A percentile compares a stretch with the other conserved stretches of the same genome.
Conservation (phyloP, 495 filamentous ascomycete genomes). For the Aspergillus carlsbadensis region DNA sequence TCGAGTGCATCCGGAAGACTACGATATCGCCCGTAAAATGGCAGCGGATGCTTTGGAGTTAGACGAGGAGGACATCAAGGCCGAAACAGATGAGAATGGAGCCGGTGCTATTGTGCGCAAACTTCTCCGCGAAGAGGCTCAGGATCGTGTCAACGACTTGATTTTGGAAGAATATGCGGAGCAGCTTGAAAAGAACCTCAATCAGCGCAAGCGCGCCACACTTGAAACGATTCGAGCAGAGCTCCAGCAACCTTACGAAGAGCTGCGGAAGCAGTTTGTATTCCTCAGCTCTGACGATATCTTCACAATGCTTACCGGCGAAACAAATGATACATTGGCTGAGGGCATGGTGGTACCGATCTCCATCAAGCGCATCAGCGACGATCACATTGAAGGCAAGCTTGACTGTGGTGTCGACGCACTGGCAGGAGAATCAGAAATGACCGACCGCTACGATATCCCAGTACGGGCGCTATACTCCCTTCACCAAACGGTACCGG, state of each 20-base stretch:
- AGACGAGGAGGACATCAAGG: constrained; percentile 97
- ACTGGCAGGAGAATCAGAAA: constrained; percentile 70
- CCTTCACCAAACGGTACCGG: constrained; percentile 77
- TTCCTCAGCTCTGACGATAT: constrained; percentile 73
- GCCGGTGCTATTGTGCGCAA: constrained; percentile 86
- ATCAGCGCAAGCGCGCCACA: constrained; percentile 92
- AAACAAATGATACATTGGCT: constrained; percentile 77
- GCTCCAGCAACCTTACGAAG: constrained; percentile 88
- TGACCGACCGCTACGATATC: constrained; percentile 61
- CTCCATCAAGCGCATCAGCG: constrained; percentile 80
- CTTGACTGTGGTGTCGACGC: constrained; percentile 94
- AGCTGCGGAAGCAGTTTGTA: constrained; percentile 79
- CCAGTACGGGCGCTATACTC: constrained; percentile 58
- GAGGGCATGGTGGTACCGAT: constrained; percentile 91
- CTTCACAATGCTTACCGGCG: constrained; percentile 96
- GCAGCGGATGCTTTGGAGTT: constrained; percentile 93
- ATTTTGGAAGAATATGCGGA: constrained; percentile 96
- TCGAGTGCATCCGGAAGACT: constrained; percentile 95
- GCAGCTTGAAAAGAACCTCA: constrained; percentile 87
- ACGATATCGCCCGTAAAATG: constrained; percentile 96
- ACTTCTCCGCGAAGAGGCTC: constrained; percentile 84
- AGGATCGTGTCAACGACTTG: constrained; percentile 93
- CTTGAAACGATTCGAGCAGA: constrained; percentile 95
- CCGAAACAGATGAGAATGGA: constrained; percentile 84
- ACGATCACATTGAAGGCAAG: constrained; percentile 88